Evolutionary conservation across 2,329 filamentous ascomycete genomes (phyloP), one percentile per base, ranked within the genome.

Genomic region (Polytolypa hystricis): DNA sequence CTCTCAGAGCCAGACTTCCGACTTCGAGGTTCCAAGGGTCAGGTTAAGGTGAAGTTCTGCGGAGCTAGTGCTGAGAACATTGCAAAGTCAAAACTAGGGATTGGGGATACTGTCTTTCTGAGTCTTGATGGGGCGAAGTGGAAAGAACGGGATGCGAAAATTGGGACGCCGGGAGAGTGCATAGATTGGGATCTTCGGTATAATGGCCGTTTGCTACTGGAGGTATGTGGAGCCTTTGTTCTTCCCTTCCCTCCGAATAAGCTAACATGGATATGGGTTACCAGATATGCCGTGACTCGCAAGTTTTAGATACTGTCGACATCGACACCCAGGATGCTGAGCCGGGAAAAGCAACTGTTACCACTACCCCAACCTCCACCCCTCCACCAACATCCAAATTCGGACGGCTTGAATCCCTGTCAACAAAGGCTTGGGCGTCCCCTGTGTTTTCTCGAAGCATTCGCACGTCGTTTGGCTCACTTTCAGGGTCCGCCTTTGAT

Each of bases 1-100:
- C 72, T 96, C 21, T 83, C 83, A 30, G 87, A 95, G 50, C 77
- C 79, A 30, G 85, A 95, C 56, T 82, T 87, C 51, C 80, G 84
- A 32, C 69, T 89, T 34, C 82, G 89, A 38, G 75, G 77, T 43
- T 69, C 71, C 27, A 80, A 74, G 46, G 89, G 89, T 9, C 85
- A 94, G 59, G 76, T 94, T 15, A 79, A 86, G 39, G 73, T 86
- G 33, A 74, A 79, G 28, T 85, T 95, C 47, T 67, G 70, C 19
- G 83, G 80, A 6, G 63, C 74, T 4, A 76, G 77, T 45, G 89
- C 84, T 11, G 76, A 76, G 48, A 73, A 73, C 12, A 68, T 93
- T 26, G 74, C 78, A 5, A 70, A 73, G 33, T 73, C 73, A 8
- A 74, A 71, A 8, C 61, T 94, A 16, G 79, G 81, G 2, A 89